phyloP scores from a whole-genome alignment of 805 yeast genomes.

The Middelhovenomyces tepae region DNA sequence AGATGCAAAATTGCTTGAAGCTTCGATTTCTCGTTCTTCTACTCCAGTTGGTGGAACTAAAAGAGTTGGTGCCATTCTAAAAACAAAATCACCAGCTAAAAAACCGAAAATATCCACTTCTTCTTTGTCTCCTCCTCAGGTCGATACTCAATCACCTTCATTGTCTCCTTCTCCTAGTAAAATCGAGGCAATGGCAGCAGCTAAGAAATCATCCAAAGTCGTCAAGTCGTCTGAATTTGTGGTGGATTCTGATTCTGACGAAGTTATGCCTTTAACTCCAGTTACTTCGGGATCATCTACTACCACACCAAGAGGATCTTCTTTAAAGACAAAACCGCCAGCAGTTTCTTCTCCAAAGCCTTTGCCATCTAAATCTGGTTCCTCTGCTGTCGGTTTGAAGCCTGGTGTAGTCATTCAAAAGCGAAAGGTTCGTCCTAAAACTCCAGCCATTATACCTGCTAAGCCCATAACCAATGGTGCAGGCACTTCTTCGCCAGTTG shows the following conservation, averaged over 20 bases:
- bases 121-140: conserved; percentile 5
- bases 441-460: conserved; percentile 5
- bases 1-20: conserved; percentile 1
- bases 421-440: no score
- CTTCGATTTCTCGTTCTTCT: background rate
- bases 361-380: conserved; percentile 1
- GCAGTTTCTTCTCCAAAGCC: conserved; percentile 5
- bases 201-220: conserved; percentile 12
- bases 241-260: conserved; percentile 7
- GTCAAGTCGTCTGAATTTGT: conserved; percentile 11
- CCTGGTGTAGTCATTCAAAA: no score
- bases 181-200: no score
- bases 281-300: conserved; percentile 6
- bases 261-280: conserved; percentile 4
- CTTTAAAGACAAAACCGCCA: no score
- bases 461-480: conserved; percentile 4
- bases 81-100: conserved; percentile 4
- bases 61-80: conserved; percentile 9
- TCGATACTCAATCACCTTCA: no score
- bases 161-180: no score
- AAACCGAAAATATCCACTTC: conserved; percentile 3
- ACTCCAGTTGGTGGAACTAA: conserved; percentile 2
- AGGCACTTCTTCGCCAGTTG: conserved; percentile 6
- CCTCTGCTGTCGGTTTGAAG: conserved; percentile 1
- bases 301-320: no score